Base-by-base conservation (phyloP, 148 eudicot species). In the Spergularia marina region DNA sequence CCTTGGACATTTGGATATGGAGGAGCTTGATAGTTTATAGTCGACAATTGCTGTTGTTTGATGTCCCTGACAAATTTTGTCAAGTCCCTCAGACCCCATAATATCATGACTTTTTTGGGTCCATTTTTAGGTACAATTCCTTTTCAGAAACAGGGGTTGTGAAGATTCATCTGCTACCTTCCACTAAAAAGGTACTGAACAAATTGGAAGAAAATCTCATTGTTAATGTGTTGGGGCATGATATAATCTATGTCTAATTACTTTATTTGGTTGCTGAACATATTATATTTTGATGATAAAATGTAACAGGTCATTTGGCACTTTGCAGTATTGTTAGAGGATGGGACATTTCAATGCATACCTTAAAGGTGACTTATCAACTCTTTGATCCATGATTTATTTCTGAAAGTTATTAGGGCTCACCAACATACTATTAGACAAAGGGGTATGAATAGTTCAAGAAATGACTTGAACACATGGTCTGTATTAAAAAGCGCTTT, bases 401-500 rank as follows among this genome's bases (percentile, higher is more conserved):
- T 66, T 54, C 52, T 58, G 62, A 71, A 76, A 76, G 68, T 64
- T 68, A 75, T 16, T 65, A 71, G 76, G 75, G 76, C 76, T 76
- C 79, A 75, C 76, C 76, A 72, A 65, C 69, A 67, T 81, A 52
- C 51, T 66, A 34, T 55, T 81, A 81, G 83, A 64, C 59, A 62
- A 60, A 76, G 79, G 53, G 80, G 76, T 58, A 76, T 72, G 83
- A 72, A 76, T 76, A 66, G 77, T 76, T 65, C 83, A 49, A 34
- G 79, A 76, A 71, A 57, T 76, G 79, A 80, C 79, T 71, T 63
- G 25, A 65, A 71, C 83, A 80, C 83, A 80, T 80, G 83, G 77
- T 75, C 70, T 76, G 79, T 75, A 34, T 76, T 52, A 49, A 76
- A 81, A 76, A 76, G 80, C 51, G 18, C 49, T 5, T 65, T 41